Evolutionary conservation across 140 eudicot genomes (phyloP).

Genomic region (Erigeron philadelphicus): DNA sequence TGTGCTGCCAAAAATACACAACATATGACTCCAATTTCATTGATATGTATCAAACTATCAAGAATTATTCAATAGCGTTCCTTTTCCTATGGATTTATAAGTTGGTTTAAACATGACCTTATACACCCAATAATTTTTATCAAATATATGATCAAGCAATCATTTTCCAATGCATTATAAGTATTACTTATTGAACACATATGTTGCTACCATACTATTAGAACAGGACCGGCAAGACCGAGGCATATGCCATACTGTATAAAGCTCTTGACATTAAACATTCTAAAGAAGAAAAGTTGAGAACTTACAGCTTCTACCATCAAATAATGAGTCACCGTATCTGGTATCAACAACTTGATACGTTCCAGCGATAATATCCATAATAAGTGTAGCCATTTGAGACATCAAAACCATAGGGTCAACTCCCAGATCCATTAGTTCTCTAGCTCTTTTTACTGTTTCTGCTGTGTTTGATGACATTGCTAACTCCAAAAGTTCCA

Average conservation of each 20-base stretch:
- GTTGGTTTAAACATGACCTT: too few relatives aligned
- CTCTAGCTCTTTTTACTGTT: slow-evolving; percentile 82
- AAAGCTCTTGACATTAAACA: not conserved
- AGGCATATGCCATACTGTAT: not conserved
- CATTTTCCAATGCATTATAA: too few relatives aligned
- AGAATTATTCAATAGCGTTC: too few relatives aligned
- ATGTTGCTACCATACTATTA: too few relatives aligned
- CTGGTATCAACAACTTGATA: slow-evolving; percentile 54
- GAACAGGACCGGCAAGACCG: too few relatives aligned
- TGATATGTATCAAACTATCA: too few relatives aligned
- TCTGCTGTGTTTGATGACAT: slow-evolving; percentile 87
- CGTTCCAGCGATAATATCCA: slow-evolving; percentile 90
- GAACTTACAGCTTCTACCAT: slow-evolving; percentile 83
- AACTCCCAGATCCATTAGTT: slow-evolving; percentile 75
- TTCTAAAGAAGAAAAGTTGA: slow-evolving; percentile 16
- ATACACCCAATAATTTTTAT: too few relatives aligned
- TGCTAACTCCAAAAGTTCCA: slow-evolving; percentile 81
- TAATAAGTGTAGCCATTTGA: slow-evolving; percentile 73
- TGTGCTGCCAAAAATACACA: too few relatives aligned
- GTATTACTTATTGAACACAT: too few relatives aligned
- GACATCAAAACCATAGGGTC: slow-evolving; percentile 87
- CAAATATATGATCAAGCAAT: too few relatives aligned
- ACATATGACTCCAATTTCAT: too few relatives aligned
- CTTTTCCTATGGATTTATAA: too few relatives aligned
- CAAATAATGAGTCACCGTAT: slow-evolving; percentile 43